These are phyloP conservation scores for Psilocybe cyanescens DNA, from an alignment of 768 basidiomycete genomes.

Conservation along the genomic window DNA sequence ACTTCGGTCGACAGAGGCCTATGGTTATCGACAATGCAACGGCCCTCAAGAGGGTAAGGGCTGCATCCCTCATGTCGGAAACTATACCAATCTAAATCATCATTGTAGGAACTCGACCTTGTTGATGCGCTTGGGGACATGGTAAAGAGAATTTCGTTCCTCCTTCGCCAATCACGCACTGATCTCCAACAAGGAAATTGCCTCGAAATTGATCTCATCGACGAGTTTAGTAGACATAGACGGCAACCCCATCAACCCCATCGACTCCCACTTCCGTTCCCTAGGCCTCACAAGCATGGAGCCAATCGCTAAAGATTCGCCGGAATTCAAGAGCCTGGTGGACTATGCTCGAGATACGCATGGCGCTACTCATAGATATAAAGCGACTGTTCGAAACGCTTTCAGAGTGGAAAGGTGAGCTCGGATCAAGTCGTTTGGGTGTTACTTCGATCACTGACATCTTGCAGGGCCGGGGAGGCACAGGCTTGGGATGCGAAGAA, in stretches of 20 bases:
- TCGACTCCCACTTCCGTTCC: conserved; percentile 14
- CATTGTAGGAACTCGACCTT: conserved; percentile 12
- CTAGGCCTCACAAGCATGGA: conserved; percentile 14
- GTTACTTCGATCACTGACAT: too few relatives aligned
- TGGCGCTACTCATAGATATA: conserved; percentile 11
- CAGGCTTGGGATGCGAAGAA: conserved; percentile 9
- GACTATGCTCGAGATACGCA: conserved; percentile 13
- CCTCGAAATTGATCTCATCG: conserved; percentile 13
- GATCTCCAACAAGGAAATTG: conserved; percentile 8
- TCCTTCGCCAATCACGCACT: background rate
- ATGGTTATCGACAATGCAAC: conserved; percentile 13
- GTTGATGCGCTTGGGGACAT: conserved; percentile 16
- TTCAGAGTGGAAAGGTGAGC: conserved; percentile 12
- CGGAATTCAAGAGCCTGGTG: conserved; percentile 7
- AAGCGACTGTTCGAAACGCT: conserved; percentile 4
- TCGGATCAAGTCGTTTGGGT: background rate
- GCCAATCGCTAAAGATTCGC: background rate
- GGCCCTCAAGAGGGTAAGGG: conserved; percentile 9
- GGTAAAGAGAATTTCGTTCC: background rate
- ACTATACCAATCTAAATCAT: background rate
- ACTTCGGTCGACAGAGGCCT: conserved; percentile 14
- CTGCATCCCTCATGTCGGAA: background rate
- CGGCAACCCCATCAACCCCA: conserved; percentile 13
- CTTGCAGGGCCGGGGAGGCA: conserved; percentile 8
- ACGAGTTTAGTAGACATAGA: conserved; percentile 1